phyloP scores from a whole-genome alignment of 208 protist genomes.

The Naegleria fowleri region DNA sequence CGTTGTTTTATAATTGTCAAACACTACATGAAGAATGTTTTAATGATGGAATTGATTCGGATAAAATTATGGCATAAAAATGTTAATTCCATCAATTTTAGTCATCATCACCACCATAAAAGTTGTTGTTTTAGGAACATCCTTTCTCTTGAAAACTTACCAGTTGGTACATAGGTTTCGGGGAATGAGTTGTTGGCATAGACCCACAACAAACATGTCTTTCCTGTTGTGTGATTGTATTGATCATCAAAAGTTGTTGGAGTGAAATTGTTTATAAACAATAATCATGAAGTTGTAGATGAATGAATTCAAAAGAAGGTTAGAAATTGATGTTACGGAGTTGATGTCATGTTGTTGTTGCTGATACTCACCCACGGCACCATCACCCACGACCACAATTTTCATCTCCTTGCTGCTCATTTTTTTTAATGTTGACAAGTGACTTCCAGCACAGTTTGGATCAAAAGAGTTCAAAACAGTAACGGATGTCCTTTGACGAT shows the following conservation, averaged over 20 bases:
- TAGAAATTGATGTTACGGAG: too few species aligned
- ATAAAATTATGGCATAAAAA: too few species aligned
- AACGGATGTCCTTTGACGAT: too few species aligned
- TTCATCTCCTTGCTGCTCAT: background rate
- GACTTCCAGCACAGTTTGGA: background rate
- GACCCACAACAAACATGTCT: constrained; percentile 50
- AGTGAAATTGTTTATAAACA: too few species aligned
- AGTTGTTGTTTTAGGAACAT: too few species aligned
- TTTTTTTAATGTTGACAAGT: background rate
- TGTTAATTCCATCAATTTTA: too few species aligned
- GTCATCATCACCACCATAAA: too few species aligned
- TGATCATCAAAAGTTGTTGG: background rate
- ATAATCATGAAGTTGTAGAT: too few species aligned
- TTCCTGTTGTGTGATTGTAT: constrained; percentile 37
- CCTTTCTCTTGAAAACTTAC: background rate
- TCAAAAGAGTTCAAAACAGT: too few species aligned
- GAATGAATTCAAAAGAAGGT: too few species aligned
- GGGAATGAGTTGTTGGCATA: constrained; percentile 31
- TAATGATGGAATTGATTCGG: too few species aligned
- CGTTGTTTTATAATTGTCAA: constrained; percentile 76
- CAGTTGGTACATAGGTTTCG: constrained; percentile 59
- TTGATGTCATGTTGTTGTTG: too few species aligned
- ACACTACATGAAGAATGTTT: constrained; percentile 40
- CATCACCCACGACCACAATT: background rate
- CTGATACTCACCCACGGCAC: background rate